Conservation (phyloP, 139 green algal species). For the Tetraselmis chui region DNA sequence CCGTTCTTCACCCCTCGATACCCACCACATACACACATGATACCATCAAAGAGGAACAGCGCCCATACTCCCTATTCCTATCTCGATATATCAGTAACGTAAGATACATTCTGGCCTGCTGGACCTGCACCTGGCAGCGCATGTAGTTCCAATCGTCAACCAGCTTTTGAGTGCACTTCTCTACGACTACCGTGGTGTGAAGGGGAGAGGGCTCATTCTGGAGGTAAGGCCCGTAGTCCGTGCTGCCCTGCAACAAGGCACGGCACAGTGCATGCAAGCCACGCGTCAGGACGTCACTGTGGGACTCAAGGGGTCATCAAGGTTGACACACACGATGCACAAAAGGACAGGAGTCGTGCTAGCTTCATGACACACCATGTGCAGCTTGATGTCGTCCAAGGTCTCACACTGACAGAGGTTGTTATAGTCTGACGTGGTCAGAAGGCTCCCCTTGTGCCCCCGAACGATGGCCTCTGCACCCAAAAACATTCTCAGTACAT, state of each 20-base stretch:
- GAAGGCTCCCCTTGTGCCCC: constrained; percentile 78
- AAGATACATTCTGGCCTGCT: not conserved
- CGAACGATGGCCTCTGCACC: constrained; percentile 88
- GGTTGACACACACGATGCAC: not conserved
- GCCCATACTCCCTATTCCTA: not conserved
- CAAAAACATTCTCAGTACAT: not conserved
- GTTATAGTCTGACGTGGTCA: constrained; percentile 92
- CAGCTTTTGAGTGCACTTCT: constrained; percentile 94
- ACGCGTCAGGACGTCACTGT: not conserved
- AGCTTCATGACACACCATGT: constrained; percentile 65
- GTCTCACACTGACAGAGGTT: constrained; percentile 95
- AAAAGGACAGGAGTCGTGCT: not conserved
- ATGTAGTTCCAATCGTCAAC: constrained; percentile 93
- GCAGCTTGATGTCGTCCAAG: constrained; percentile 97
- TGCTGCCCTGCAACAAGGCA: constrained; percentile 55
- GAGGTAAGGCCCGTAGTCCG: constrained; percentile 88
- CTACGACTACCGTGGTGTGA: constrained; percentile 88
- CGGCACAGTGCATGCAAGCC: not conserved
- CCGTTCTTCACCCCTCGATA: no score
- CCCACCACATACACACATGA: not conserved
- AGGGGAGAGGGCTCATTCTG: constrained; percentile 85
- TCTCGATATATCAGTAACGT: not conserved
- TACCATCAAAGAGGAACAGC: not conserved
- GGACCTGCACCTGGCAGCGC: constrained; percentile 55
- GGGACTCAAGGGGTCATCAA: not conserved